Evolutionary conservation across 371 early-diverging fungal species (phyloP).

Genomic region (Mucor indicus): DNA sequence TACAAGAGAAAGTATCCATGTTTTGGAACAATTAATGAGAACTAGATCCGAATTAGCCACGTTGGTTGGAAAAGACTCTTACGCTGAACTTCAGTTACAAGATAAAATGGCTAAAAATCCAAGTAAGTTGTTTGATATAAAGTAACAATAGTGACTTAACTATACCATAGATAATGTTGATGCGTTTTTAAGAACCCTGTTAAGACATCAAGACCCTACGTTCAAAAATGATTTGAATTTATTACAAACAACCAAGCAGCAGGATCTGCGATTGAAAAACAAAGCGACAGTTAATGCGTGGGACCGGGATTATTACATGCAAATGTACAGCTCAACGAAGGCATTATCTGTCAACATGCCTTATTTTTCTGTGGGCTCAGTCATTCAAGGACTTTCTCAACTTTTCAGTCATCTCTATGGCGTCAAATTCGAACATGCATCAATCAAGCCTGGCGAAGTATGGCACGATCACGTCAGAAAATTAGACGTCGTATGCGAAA

Average conservation of each 20-base stretch:
- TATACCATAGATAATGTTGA: slow-evolving; percentile 66
- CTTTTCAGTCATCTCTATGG: slow-evolving; percentile 86
- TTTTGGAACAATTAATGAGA: slow-evolving; percentile 73
- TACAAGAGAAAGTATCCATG: slow-evolving; percentile 52
- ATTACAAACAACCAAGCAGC: slow-evolving; percentile 44
- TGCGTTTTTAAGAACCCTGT: slow-evolving; percentile 74
- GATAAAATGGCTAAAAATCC: slow-evolving; percentile 94
- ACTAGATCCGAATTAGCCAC: slow-evolving; percentile 75
- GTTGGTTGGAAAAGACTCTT: slow-evolving; percentile 76
- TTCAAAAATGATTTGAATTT: slow-evolving; percentile 49
- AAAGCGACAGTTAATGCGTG: slow-evolving; percentile 56
- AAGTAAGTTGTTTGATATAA: slow-evolving; percentile 35
- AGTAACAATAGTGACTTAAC: neutral
- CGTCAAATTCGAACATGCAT: slow-evolving; percentile 70
- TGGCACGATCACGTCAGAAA: slow-evolving; percentile 92
- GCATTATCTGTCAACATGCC: slow-evolving; percentile 26
- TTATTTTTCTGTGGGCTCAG: slow-evolving; percentile 85
- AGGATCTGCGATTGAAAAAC: slow-evolving; percentile 12
- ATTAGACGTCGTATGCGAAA: slow-evolving; percentile 83
- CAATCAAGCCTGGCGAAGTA: slow-evolving; percentile 64
- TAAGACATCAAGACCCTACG: slow-evolving; percentile 50
- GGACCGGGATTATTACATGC: slow-evolving; percentile 79
- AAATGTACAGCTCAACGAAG: slow-evolving; percentile 23
- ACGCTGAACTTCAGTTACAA: slow-evolving; percentile 76
- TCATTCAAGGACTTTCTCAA: slow-evolving; percentile 81